Evolutionary conservation across 2,329 filamentous ascomycete species (phyloP).

Genomic region (Exutisphaerella laricina): DNA sequence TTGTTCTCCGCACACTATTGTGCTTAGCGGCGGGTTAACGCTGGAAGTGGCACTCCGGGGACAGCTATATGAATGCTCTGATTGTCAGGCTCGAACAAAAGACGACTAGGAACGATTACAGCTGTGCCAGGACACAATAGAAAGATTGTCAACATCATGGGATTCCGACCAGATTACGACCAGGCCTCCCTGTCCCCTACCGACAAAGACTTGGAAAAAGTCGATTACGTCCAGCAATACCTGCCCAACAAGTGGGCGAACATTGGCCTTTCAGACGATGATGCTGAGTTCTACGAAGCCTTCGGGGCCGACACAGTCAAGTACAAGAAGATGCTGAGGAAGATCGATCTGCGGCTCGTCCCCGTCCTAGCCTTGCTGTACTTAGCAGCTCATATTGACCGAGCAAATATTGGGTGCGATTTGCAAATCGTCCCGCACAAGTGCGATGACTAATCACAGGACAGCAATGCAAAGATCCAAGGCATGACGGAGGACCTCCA

Average conservation of each 20-base stretch:
- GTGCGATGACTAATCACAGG: too few species aligned
- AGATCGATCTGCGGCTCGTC: slow-evolving; percentile 46
- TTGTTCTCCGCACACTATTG: slow-evolving; percentile 6
- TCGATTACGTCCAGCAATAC: slow-evolving; percentile 16
- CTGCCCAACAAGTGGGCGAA: slow-evolving; percentile 21
- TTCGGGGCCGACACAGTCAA: slow-evolving; percentile 21
- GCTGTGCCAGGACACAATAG: background rate
- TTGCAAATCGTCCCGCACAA: too few species aligned
- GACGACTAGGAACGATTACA: too few species aligned
- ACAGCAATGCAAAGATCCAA: slow-evolving; percentile 36
- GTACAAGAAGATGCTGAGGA: slow-evolving; percentile 43
- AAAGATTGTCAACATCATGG: slow-evolving; percentile 1
- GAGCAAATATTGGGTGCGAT: slow-evolving; percentile 35
- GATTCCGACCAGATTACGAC: slow-evolving; percentile 7
- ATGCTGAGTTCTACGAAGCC: slow-evolving; percentile 19
- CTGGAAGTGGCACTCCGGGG: background rate
- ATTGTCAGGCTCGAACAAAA: too few species aligned
- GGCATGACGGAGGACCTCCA: slow-evolving; percentile 35
- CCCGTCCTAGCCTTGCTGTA: slow-evolving; percentile 46
- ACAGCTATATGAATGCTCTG: background rate
- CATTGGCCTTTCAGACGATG: slow-evolving; percentile 19
- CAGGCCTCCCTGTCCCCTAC: slow-evolving; percentile 14
- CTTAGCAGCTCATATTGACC: slow-evolving; percentile 42
- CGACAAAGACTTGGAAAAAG: slow-evolving; percentile 22
- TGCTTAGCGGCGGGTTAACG: background rate